Base-by-base conservation (phyloP, 345 rosid species). In the Citrus glauca region DNA sequence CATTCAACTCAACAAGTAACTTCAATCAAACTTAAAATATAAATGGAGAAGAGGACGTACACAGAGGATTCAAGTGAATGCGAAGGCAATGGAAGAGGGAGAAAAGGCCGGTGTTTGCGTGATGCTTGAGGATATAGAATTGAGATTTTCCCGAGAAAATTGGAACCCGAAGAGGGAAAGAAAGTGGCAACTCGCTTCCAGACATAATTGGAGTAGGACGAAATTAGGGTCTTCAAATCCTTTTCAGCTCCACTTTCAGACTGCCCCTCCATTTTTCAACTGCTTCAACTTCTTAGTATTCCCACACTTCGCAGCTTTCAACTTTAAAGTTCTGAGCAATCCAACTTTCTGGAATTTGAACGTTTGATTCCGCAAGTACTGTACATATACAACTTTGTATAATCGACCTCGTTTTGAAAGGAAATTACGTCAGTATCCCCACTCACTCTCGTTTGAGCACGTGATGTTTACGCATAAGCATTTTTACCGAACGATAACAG, bases 71-170 rank as follows among this genome's bases (percentile, higher is more conserved):
- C 85, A 22, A 86, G 78, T 33, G 87, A 81, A 78, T 70, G 76
- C 61, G 92, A 85, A 9, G 95, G 93, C 77, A 95, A 82, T 10
- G 97, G 98, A 19, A 92, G 90, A 9, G 92, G 97, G 32, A 93
- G 77, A 63, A 75, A 72, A 8, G 76, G 48, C 37, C 83, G 82
- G 38, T 90, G 94, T 69, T 76, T 84, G 9, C 85, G 80, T 9
- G 81, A 56, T 8, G 79, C 66, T 82, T 80, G 95, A 86, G 87
- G 82, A 84, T 72, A 82, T 53, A 91, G 85, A 81, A 62, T 65
- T 1, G 92, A 84, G 78, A 94, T 75, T 87, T 86, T 94, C 35
- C 85, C 76, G 61, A 89, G 82, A 73, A 90, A 56, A 75, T 73
- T 78, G 33, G 85, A 82, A 66, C 76, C 68, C 2, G 87, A 72